Evolutionary conservation across 75 land plant genomes (phyloP), one percentile per base, ranked within the genome.

Genomic region (Cupressus sempervirens): DNA sequence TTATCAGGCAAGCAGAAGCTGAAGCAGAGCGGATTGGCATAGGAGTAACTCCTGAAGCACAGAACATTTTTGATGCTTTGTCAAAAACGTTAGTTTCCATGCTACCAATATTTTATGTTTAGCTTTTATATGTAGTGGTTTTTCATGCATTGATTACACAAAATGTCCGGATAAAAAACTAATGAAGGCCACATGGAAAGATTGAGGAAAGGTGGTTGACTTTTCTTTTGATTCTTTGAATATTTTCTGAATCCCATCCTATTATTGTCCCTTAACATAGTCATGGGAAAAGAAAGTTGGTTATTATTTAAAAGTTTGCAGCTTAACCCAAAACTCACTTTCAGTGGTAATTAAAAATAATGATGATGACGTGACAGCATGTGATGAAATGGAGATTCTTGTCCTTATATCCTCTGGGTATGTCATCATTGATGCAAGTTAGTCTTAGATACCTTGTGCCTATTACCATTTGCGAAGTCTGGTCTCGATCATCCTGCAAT

Each of bases 1-100:
- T 75, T 82, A 86, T 87, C 90, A 98, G 99, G 77, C 99, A 94
- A 89, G 98, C 98, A 34, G 95, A 93, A 87, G 89, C 88, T 52
- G 98, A 97, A 45, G 98, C 99, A 54, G 98, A 98, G 89, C 93
- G 99, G 81, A 98, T 98, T 76, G 99, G 99, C 18, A 90, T 98
- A 38, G 99, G 99, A 34, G 99, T 98, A 23, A 94, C 95, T 0
- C 70, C 74, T 26, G 94, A 96, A 86, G 99, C 98, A 30, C 99
- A 98, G 86, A 91, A 86, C 86, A 91, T 98, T 43, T 98, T 96
- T 85, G 99, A 98, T 90, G 99, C 98, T 26, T 86, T 98, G 86
- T 93, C 99, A n/a, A 98, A 94, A 85, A 98, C 99, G 99, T 98
- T 89, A 88, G 92, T 74, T 83, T 48, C 77, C 41, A 82, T 32